Percentiles rank a stretch among this genome's conserved stretches.
These are phyloP conservation scores for Aspergillus sp. DNA, from an alignment of 2,329 filamentous ascomycete species.

Conservation along the genomic window DNA sequence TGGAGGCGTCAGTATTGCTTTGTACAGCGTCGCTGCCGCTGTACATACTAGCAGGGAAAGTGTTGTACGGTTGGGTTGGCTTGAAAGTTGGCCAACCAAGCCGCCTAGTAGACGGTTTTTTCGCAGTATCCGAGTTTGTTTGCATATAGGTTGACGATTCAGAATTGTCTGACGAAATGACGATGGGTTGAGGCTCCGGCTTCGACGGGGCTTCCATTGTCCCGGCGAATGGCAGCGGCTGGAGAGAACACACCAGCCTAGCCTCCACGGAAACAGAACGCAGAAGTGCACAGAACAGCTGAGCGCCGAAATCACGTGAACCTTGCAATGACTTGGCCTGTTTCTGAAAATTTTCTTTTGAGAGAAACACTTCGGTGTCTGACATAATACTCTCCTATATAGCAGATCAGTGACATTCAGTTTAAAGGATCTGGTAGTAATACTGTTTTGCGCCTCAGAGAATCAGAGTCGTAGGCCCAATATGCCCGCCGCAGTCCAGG, in stretches of 20 bases:
- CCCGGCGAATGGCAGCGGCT: conserved; percentile 70
- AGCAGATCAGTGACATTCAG: conserved; percentile 15
- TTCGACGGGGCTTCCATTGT: conserved; percentile 47
- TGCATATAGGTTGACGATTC: conserved; percentile 30
- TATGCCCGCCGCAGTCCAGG: conserved; percentile 68
- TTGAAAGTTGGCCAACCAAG: conserved; percentile 38
- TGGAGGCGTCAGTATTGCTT: conserved; percentile 18
- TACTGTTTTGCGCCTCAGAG: conserved; percentile 56
- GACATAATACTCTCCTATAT: conserved; percentile 56
- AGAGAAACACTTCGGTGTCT: conserved; percentile 67
- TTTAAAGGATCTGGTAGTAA: conserved; percentile 15
- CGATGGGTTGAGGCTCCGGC: conserved; percentile 36
- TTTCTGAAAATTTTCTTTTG: conserved; percentile 70
- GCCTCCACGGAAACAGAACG: conserved; percentile 78
- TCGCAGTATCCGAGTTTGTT: conserved; percentile 15
- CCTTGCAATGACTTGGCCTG: conserved; percentile 71
- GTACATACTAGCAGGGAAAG: conserved; percentile 21
- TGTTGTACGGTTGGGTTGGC: conserved; percentile 20
- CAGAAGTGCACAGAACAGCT: conserved; percentile 85
- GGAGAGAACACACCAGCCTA: conserved; percentile 85
- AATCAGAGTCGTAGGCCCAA: conserved; percentile 70
- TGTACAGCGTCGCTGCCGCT: not conserved
- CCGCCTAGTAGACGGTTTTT: conserved; percentile 26
- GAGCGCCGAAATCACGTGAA: conserved; percentile 84
- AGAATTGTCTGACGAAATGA: conserved; percentile 36